Evolutionary conservation across 2,329 filamentous ascomycete species (phyloP).

Genomic region (Lasiodiplodia sp.): DNA sequence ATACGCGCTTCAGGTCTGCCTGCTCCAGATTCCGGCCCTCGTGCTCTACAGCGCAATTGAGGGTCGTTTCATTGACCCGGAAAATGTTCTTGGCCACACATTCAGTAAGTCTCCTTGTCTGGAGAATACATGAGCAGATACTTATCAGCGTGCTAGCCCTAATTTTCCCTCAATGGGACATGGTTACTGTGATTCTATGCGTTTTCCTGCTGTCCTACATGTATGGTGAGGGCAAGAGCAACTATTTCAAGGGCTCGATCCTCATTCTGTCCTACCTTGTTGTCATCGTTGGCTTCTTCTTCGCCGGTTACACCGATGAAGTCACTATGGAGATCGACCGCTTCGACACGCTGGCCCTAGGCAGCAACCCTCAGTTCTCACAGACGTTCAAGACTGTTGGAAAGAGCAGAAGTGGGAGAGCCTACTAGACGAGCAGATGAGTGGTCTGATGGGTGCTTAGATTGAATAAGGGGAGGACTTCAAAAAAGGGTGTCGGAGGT

Average conservation of each 20-base stretch:
- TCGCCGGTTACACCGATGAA: conserved; percentile 70
- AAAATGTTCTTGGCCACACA: conserved; percentile 66
- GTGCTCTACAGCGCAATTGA: conserved; percentile 89
- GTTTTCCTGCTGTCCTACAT: conserved; percentile 97
- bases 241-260: conserved; percentile 99
- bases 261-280: conserved; percentile 92
- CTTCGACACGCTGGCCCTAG: conserved; percentile 45
- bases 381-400: conserved; percentile 28
- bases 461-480: neutral
- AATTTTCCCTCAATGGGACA: conserved; percentile 98
- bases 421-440: conserved; percentile 1
- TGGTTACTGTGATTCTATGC: conserved; percentile 95
- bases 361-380: conserved; percentile 32
- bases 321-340: conserved; percentile 49
- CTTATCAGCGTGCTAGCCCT: conserved; percentile 60
- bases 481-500: neutral
- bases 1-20: conserved; percentile 93
- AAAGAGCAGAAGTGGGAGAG: conserved; percentile 14
- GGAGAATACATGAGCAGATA: neutral
- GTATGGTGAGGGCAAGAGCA: conserved; percentile 98
- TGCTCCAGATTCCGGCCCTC: conserved; percentile 91
- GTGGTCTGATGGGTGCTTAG: neutral
- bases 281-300: conserved; percentile 89
- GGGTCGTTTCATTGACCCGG: conserved; percentile 62
- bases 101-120: conserved; percentile 61